Base-by-base conservation (phyloP, 805 yeast species). In the Suhomyces tanzawaensis region DNA sequence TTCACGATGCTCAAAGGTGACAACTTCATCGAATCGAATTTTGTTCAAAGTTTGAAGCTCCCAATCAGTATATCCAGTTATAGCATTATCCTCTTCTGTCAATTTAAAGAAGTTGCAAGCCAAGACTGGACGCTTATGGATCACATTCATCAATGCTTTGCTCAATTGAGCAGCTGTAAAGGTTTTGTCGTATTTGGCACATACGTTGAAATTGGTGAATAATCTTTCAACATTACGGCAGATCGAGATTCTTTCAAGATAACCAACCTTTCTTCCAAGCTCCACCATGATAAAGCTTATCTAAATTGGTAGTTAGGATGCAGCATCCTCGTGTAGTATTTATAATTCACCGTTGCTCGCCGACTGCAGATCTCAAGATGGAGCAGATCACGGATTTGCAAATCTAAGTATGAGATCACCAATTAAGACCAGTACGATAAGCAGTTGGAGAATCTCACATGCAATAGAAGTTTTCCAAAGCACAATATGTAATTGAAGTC, bases 121-220 rank as follows among this genome's bases (percentile, higher is more conserved):
- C 8, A 43, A 34, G 44, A 41, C 41, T 16, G 40, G 33, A 25
- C 36, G 41, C 25, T 34, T 36, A 5, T 13, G n/a, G 4, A 44
- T 21, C 18, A 44, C 11, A 9, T 33, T 18, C 9, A 19, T 18
- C 21, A 41, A 24, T 1, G 50, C 48, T n/a, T 35, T 22, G 19
- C 42, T 39, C 5, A 46, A 29, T 1, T 16, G n/a, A 6, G 16
- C 30, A 13, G 16, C 24, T 6, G 34, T 28, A 9, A 41, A 27
- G 18, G n/a, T 23, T 8, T 24, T 19, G 19, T 32, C 34, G 34
- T 39, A 42, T n/a, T 25, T 24, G 9, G 30, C 41, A 3, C 28
- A 18, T 6, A 46, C 34, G 21, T 42, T 45, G 26, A 44, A 41
- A 24, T 36, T 41, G 15, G 41, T 7, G 24, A 41, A 46, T 36